These are phyloP conservation scores for Hypholoma sublateritium DNA, from an alignment of 768 basidiomycete species.

Conservation along the genomic window DNA sequence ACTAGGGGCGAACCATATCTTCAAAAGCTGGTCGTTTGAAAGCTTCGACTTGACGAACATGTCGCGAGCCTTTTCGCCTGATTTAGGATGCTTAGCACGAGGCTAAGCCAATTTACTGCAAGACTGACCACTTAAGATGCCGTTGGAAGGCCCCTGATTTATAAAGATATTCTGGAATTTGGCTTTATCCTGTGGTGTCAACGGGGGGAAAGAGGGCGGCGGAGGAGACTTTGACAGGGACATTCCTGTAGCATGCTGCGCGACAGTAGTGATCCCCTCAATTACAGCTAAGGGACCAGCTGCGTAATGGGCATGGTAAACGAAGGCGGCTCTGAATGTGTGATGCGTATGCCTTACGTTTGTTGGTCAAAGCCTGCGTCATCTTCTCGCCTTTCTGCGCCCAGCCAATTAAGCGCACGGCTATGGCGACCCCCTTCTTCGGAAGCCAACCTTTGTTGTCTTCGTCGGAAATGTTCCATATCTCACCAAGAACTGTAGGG, in stretches of 20 bases:
- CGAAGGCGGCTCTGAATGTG: slow-evolving; percentile 1
- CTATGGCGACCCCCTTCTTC: slow-evolving; percentile 82
- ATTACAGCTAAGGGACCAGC: slow-evolving; percentile 86
- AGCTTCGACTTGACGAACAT: slow-evolving; percentile 92
- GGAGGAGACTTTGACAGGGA: slow-evolving; percentile 66
- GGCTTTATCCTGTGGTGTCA: slow-evolving; percentile 77
- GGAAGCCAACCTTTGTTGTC: slow-evolving; percentile 93
- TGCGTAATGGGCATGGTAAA: slow-evolving; percentile 31
- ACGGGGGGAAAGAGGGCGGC: slow-evolving; percentile 56
- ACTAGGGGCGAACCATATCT: slow-evolving; percentile 76
- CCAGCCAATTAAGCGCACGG: slow-evolving; percentile 89
- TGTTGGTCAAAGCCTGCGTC: slow-evolving; percentile 57
- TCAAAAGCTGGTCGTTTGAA: slow-evolving; percentile 80
- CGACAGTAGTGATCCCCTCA: slow-evolving; percentile 60
- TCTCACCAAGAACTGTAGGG: slow-evolving; percentile 80
- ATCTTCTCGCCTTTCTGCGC: slow-evolving; percentile 84
- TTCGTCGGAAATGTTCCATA: slow-evolving; percentile 92
- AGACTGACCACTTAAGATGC: slow-evolving; percentile 67
- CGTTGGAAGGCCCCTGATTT: slow-evolving; percentile 68
- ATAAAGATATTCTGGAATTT: slow-evolving; percentile 85
- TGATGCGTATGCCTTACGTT: slow-evolving; percentile 54
- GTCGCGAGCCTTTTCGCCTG: slow-evolving; percentile 86
- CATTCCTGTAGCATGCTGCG: slow-evolving; percentile 57
- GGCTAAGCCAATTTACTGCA: background rate
- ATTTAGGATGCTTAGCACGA: background rate